Base-by-base conservation (phyloP, 2,329 filamentous ascomycete genomes). In the Raffaelea albimanens region DNA sequence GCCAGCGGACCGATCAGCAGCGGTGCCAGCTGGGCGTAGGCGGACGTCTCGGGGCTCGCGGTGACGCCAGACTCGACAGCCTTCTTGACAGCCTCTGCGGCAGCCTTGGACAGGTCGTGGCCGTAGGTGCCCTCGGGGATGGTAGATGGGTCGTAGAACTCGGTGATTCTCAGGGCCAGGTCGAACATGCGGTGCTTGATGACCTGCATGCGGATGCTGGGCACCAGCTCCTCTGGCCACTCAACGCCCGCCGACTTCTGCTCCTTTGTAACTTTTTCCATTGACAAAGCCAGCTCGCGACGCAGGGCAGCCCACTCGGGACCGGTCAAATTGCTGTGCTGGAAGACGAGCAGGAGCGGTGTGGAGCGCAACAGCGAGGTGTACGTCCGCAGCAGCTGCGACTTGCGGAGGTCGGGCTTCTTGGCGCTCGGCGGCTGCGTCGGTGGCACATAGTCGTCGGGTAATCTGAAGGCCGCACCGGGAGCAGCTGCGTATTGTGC, bases 151-250 rank as follows among this genome's bases (percentile, higher is more conserved):
- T 77, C 77, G 61, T 79, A 94, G 67, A 89, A 94, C 61, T 97
- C 91, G 52, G 90, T 82, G 45, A 97, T 78, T 55, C 85, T 83
- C 52, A 97, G 70, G 1, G 91, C 90, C 18, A 87, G 80, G 55
- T 83, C 82, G 62, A 98, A 87, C 60, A 98, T 94, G 60, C 87
- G 85, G 14, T 87, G 93, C 61, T 93, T 84, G 48, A 98, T 71
- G 22, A 95, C 86, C 63, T 94, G 84, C 22, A 97, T 63, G 65
- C 87, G 83, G 55, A 93, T 75, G 36, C 71, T 68, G 2, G 76
- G 67, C n/a, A 76, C 73, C 31, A 87, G 61, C 29, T 76, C 64
- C 20, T 68, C 53, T 0, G 68, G 63, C 3, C 59, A 49, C 16
- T 14, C 29, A 21, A 46, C 25, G 45, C 49, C 51, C 22, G 50